Percentiles rank a stretch among this genome's conserved stretches.
These are phyloP conservation scores for Inga leiocalycina DNA, from an alignment of 306 rosid species.

Conservation along the genomic window DNA sequence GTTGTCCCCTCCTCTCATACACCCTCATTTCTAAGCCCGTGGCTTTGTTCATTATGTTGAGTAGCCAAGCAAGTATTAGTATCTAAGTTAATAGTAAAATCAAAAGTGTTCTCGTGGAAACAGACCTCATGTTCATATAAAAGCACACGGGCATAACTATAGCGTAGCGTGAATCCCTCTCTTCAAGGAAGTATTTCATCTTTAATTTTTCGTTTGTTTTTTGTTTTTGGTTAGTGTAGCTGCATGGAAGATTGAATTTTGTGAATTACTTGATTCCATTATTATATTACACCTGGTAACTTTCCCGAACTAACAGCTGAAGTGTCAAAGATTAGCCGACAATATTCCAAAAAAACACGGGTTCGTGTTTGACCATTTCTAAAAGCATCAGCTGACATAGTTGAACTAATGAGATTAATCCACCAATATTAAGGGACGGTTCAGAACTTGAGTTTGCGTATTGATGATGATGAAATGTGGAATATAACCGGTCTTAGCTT, in stretches of 20 bases:
- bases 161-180: not conserved
- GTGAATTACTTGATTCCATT: not conserved
- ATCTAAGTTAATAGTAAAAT: slow-evolving; percentile 10
- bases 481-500: slow-evolving; percentile 29
- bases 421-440: slow-evolving; percentile 12
- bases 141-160: not conserved
- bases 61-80: slow-evolving; percentile 4
- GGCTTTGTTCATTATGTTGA: not conserved
- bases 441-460: not conserved
- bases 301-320: not conserved
- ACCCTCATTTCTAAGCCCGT: not conserved
- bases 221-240: not conserved
- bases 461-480: slow-evolving; percentile 25
- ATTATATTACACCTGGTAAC: not conserved
- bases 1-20: not conserved
- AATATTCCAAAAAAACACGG: not conserved
- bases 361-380: slow-evolving; percentile 32
- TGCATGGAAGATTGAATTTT: not conserved
- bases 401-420: slow-evolving; percentile 4
- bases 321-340: slow-evolving; percentile 1
- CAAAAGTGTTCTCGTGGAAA: not conserved
- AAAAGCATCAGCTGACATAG: slow-evolving; percentile 10
- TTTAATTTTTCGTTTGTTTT: not conserved
- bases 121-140: slow-evolving; percentile 8
- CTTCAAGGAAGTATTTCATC: slow-evolving; percentile 11